Evolutionary conservation across 352 stramenopile genomes (phyloP).

Genomic region (Pythium dissotocum): DNA sequence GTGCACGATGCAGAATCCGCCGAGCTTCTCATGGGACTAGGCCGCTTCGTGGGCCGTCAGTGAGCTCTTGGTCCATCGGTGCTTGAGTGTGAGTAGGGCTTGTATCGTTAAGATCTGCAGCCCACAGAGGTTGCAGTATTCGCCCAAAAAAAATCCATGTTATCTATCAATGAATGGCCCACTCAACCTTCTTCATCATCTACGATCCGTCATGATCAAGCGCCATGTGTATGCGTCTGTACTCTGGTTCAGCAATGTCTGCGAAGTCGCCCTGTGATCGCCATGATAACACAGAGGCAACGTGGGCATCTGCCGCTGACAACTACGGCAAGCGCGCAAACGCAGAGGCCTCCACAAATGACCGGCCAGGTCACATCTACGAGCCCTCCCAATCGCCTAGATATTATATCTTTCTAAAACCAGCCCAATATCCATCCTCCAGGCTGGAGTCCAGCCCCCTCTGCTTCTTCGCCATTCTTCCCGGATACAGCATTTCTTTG

Average conservation of each 20-base stretch:
- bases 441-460: too few relatives aligned
- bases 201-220: not conserved
- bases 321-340: not conserved
- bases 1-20: constrained; percentile 52
- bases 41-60: constrained; percentile 23
- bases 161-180: not conserved
- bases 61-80: not conserved
- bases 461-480: not conserved
- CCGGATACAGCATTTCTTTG: not conserved
- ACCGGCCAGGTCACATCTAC: too few relatives aligned
- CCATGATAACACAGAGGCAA: not conserved
- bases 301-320: not conserved
- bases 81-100: not conserved
- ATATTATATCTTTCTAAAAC: too few relatives aligned
- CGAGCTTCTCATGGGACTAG: constrained; percentile 56
- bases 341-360: not conserved
- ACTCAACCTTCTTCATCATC: not conserved
- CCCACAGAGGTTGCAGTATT: not conserved
- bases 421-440: too few relatives aligned
- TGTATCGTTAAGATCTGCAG: not conserved
- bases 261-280: not conserved
- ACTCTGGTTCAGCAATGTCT: not conserved
- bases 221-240: not conserved
- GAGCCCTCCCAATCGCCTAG: too few relatives aligned
- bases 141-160: not conserved